Percentiles rank a stretch among this genome's conserved stretches.
Evolutionary conservation across 805 yeast genomes (phyloP).

Genomic region (Metschnikowia drakensbergensis): DNA sequence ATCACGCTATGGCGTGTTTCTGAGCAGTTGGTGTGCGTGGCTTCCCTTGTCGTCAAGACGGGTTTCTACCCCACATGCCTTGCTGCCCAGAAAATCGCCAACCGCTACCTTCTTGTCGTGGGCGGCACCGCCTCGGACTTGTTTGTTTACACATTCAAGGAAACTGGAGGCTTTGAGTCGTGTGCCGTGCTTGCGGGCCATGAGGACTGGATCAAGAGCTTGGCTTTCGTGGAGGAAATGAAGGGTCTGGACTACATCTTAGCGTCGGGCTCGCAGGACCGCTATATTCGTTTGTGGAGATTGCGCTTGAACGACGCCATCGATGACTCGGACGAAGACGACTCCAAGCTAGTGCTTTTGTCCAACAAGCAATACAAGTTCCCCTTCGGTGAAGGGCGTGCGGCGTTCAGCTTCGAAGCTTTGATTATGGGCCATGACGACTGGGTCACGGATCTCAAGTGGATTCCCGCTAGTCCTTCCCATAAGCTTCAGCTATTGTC

Average conservation of each 20-base stretch:
- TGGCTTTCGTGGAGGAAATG: slow-evolving; percentile 53
- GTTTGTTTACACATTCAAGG: slow-evolving; percentile 49
- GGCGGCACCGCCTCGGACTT: slow-evolving; percentile 66
- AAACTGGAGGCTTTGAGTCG: slow-evolving; percentile 23
- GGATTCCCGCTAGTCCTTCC: slow-evolving; percentile 55
- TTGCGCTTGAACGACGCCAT: slow-evolving; percentile 52
- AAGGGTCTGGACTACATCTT: slow-evolving; percentile 53
- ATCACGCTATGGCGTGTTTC: slow-evolving; percentile 49
- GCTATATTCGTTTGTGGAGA: slow-evolving; percentile 89
- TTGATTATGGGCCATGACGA: slow-evolving; percentile 97
- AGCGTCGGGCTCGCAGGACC: slow-evolving; percentile 91
- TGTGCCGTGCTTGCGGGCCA: slow-evolving; percentile 75
- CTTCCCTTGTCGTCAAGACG: slow-evolving; percentile 31
- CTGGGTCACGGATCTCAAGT: slow-evolving; percentile 82
- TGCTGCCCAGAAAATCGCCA: slow-evolving; percentile 31
- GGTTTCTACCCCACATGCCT: slow-evolving; percentile 49
- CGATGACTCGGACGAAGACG: slow-evolving; percentile 56
- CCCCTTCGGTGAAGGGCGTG: slow-evolving; percentile 28
- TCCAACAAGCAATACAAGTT: slow-evolving; percentile 74
- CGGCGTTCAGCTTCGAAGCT: slow-evolving; percentile 80
- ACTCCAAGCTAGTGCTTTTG: slow-evolving; percentile 47
- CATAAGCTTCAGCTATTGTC: slow-evolving; percentile 59
- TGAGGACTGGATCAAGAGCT: slow-evolving; percentile 90
- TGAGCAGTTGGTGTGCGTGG: slow-evolving; percentile 22
- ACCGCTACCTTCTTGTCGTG: slow-evolving; percentile 50